phyloP scores from a whole-genome alignment of 2,329 filamentous ascomycete species.

The Sporothrix luriei region DNA sequence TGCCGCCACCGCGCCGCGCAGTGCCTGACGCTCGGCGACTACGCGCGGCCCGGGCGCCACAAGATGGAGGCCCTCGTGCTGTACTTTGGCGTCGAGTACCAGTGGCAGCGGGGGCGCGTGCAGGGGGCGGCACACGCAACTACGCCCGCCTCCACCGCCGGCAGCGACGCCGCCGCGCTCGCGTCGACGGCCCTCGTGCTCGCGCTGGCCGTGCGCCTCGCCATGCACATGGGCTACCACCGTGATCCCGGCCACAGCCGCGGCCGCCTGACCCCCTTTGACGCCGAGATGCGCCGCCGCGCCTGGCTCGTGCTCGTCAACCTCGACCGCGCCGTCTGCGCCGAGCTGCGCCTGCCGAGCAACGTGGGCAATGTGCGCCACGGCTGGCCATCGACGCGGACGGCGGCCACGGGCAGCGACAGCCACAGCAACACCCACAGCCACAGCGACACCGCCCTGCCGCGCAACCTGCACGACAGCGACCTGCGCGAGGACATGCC shows the following conservation, averaged over 20 bases:
- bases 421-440: too few species aligned
- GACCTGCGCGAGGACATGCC: slow-evolving; percentile 55
- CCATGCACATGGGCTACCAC: slow-evolving; percentile 50
- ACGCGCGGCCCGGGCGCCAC: slow-evolving; percentile 40
- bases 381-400: neutral
- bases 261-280: slow-evolving; percentile 48
- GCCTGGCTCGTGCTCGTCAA: slow-evolving; percentile 52
- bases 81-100: slow-evolving; percentile 41
- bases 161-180: slow-evolving; percentile 37
- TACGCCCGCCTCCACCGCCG: neutral
- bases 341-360: slow-evolving; percentile 56
- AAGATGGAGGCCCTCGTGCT: slow-evolving; percentile 40
- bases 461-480: slow-evolving; percentile 52
- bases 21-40: slow-evolving; percentile 42
- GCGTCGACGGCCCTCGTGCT: slow-evolving; percentile 41
- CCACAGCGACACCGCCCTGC: slow-evolving; percentile 51
- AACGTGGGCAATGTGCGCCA: slow-evolving; percentile 20
- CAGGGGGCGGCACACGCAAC: neutral
- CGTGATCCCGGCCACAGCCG: slow-evolving; percentile 51
- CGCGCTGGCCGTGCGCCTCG: slow-evolving; percentile 39
- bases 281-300: slow-evolving; percentile 57
- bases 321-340: slow-evolving; percentile 53
- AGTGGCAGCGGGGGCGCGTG: neutral
- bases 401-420: too few species aligned
- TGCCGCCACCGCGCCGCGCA: slow-evolving; percentile 40